Conservation (phyloP, 768 basidiomycete genomes). For the Amanita pseudoporphyria region DNA sequence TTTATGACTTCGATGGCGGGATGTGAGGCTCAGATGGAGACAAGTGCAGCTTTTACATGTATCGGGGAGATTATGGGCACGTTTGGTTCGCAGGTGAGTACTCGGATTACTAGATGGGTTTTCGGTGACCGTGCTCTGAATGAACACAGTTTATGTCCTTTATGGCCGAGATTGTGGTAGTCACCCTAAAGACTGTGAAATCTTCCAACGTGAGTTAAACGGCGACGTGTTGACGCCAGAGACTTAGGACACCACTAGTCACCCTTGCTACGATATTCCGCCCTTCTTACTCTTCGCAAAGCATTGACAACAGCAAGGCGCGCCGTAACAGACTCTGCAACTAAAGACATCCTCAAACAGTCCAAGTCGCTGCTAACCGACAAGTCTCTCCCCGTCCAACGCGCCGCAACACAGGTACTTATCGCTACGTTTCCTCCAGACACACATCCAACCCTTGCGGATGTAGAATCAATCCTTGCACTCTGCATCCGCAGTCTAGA, state of each 20-base stretch:
- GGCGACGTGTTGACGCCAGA: not conserved
- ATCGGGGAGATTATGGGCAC: conserved; percentile 83
- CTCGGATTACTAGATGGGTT: not conserved
- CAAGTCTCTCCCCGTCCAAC: conserved; percentile 78
- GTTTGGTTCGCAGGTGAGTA: conserved; percentile 73
- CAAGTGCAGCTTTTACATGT: conserved; percentile 75
- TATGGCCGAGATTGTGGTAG: conserved; percentile 71
- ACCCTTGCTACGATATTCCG: conserved; percentile 75
- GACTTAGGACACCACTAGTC: conserved; percentile 26
- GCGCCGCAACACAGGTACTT: conserved; percentile 69
- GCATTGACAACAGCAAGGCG: conserved; percentile 72
- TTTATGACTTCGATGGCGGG: too few species aligned
- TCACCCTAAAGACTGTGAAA: conserved; percentile 58
- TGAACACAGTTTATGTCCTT: conserved; percentile 81
- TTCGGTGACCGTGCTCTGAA: not conserved
- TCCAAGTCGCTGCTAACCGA: conserved; percentile 68
- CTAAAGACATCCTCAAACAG: conserved; percentile 80
- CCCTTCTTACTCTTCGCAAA: conserved; percentile 70
- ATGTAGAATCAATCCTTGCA: conserved; percentile 68
- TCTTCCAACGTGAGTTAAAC: conserved; percentile 54
- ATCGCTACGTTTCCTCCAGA: not conserved
- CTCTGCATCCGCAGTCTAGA: conserved; percentile 71
- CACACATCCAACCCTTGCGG: conserved; percentile 23
- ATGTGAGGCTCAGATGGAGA: not conserved
- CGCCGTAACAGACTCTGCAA: conserved; percentile 68